Base-by-base conservation (phyloP, 108 stramenopile genomes). In the Parmales sp. region DNA sequence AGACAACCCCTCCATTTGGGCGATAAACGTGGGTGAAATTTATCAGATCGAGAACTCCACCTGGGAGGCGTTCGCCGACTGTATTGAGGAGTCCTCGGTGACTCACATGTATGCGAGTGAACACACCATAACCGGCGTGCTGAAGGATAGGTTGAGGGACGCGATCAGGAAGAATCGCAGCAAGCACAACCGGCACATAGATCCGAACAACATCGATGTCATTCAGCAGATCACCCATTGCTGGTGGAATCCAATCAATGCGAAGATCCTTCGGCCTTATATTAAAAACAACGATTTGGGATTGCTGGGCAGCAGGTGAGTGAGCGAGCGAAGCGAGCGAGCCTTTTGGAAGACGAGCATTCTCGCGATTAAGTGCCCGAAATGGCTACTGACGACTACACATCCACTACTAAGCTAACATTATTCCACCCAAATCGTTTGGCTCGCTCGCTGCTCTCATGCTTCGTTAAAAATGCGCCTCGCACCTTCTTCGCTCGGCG, bases 211-310 rank as follows among this genome's bases (percentile, higher is more conserved):
- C 72, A 73, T 95, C 45, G 83, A 91, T 41, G 87, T 91, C 11
- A 95, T 95, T 23, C 66, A 89, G 31, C 81, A 82, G 28, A 90
- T 90, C 69, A 95, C 94, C 4, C 90, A 95, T 66, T 90, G 88
- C 70, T 95, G 94, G 94, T 95, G 91, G 91, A 95, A 95, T 74
- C 94, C 94, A 11, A 88, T 95, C 64, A 95, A 95, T 71, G 85
- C 92, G 2, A 79, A 85, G 66, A 75, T 68, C 1, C 79, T 93
- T 22, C 77, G 84, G 38, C 92, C 92, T 7, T 93, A 88, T 75
- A 66, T 93, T 41, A 83, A 86, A 34, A 76, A 72, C 28, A 87
- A 84, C 1, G 87, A 86, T 64, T 86, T 89, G 44, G 76, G 85
- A 48, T 81, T 93, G 16, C 69, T 93, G 50, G 54, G 54, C n/a